Percentiles rank a stretch among this genome's conserved stretches.
These are phyloP conservation scores for Biscogniauxia marginata DNA, from an alignment of 2,329 filamentous ascomycete species.

Conservation along the genomic window DNA sequence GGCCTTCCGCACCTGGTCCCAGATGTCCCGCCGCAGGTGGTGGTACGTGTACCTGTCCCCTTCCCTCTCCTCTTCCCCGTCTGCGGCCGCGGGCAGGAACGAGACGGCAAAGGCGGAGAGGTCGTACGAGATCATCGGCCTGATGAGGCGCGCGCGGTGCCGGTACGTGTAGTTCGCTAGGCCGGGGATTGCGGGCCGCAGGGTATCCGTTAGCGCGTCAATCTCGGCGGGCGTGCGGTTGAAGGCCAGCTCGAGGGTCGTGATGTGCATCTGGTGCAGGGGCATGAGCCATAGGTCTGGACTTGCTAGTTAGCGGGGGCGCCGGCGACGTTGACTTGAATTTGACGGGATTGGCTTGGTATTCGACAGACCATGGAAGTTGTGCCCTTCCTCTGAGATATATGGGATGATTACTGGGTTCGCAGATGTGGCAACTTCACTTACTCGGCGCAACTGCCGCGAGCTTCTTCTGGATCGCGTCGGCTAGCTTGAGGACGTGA, in stretches of 20 bases:
- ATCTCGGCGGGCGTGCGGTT: slow-evolving; percentile 72
- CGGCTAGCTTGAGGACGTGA: slow-evolving; percentile 66
- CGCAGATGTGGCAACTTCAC: slow-evolving; percentile 30
- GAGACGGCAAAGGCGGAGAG: slow-evolving; percentile 81
- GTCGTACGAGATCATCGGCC: slow-evolving; percentile 81
- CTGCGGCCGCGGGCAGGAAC: slow-evolving; percentile 77
- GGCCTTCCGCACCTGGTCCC: slow-evolving; percentile 55
- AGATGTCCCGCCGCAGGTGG: slow-evolving; percentile 80
- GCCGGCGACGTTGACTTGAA: no score
- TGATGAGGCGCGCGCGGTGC: slow-evolving; percentile 74
- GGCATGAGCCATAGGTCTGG: slow-evolving; percentile 90
- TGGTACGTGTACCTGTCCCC: slow-evolving; percentile 81
- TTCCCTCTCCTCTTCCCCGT: no score
- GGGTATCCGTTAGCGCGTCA: slow-evolving; percentile 53
- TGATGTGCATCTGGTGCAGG: slow-evolving; percentile 74
- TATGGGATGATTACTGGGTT: neutral
- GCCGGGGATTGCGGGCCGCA: slow-evolving; percentile 55
- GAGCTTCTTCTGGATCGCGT: slow-evolving; percentile 66
- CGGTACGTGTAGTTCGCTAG: slow-evolving; percentile 66
- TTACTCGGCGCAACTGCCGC: slow-evolving; percentile 66
- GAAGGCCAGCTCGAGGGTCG: slow-evolving; percentile 80
- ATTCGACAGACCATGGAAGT: no score
- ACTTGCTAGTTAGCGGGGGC: no score
- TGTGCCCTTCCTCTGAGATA: no score
- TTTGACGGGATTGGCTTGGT: no score